These are phyloP conservation scores for Zasmidium citrigriseum DNA, from an alignment of 2,329 filamentous ascomycete species.

Conservation along the genomic window DNA sequence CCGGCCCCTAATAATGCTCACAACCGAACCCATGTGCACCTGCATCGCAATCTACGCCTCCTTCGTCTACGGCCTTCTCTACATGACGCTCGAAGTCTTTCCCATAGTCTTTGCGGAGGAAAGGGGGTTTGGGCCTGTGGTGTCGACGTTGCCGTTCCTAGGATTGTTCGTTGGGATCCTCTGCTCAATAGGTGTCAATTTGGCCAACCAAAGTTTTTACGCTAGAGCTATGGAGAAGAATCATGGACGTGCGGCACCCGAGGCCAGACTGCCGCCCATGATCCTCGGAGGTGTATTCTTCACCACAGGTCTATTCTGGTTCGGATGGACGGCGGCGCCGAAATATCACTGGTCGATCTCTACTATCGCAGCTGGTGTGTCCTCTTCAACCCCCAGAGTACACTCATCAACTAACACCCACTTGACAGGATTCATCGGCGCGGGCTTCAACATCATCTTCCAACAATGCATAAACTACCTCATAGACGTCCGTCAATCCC, in stretches of 20 bases:
- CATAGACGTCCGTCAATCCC: conserved; percentile 32
- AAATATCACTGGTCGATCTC: conserved; percentile 44
- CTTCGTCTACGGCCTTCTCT: conserved; percentile 48
- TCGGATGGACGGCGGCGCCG: conserved; percentile 25
- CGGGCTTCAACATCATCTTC: conserved; percentile 51
- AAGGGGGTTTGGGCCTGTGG: conserved; percentile 46
- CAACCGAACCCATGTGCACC: conserved; percentile 51
- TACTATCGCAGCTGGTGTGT: conserved; percentile 28
- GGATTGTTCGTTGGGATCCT: conserved; percentile 49
- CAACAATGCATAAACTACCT: conserved; percentile 52
- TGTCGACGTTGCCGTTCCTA: conserved; percentile 48
- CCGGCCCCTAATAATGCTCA: conserved; percentile 47
- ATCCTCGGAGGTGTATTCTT: conserved; percentile 47
- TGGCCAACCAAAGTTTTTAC: conserved; percentile 53
- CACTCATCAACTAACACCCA: not conserved
- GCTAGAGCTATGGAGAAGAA: conserved; percentile 39
- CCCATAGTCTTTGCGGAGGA: conserved; percentile 49
- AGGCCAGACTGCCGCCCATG: conserved; percentile 47
- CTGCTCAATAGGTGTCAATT: conserved; percentile 42
- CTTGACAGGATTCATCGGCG: conserved; percentile 42
- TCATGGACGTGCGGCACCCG: conserved; percentile 36
- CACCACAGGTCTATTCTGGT: conserved; percentile 18
- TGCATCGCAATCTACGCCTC: conserved; percentile 28
- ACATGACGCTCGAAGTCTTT: conserved; percentile 50
- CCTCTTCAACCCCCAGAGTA: not conserved